A percentile compares a stretch with the other conserved stretches of the same genome.
Conservation (phyloP, 1,139 yeast genomes). For the Arxiozyma slooffiae region DNA sequence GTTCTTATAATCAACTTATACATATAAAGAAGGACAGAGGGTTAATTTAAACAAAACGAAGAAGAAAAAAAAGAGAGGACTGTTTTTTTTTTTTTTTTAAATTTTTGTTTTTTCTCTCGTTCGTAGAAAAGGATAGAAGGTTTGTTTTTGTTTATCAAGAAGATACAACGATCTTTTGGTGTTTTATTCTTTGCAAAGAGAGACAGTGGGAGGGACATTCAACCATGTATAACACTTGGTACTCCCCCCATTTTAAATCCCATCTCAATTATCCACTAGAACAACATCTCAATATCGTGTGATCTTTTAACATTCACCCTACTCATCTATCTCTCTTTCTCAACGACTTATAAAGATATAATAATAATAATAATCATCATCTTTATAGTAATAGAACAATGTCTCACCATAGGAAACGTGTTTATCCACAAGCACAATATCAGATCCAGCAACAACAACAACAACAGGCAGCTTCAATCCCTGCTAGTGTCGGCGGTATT, state of each 20-base stretch:
- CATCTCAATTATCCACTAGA: background rate
- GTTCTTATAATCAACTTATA: no score
- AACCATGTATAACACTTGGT: background rate
- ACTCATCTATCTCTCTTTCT: no score
- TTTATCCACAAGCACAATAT: conserved; percentile 34
- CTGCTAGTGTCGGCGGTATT: background rate
- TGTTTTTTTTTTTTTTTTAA: background rate
- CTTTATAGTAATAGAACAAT: conserved; percentile 10
- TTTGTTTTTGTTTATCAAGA: background rate
- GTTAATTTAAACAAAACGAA: no score
- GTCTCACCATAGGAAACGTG: conserved; percentile 35
- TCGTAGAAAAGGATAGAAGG: background rate
- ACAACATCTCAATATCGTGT: no score
- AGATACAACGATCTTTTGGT: no score
- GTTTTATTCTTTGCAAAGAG: background rate
- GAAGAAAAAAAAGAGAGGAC: background rate
- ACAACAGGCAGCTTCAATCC: conserved; percentile 7
- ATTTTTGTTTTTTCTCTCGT: background rate
- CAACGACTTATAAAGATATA: no score
- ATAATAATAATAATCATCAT: no score
- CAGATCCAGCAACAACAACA: conserved; percentile 26
- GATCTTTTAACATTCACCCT: no score
- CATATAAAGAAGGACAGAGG: no score
- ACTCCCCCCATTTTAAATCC: background rate
- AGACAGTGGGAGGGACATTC: background rate